Conservation (phyloP, 2,329 filamentous ascomycete genomes). For the Stemphylium vesicarium region DNA sequence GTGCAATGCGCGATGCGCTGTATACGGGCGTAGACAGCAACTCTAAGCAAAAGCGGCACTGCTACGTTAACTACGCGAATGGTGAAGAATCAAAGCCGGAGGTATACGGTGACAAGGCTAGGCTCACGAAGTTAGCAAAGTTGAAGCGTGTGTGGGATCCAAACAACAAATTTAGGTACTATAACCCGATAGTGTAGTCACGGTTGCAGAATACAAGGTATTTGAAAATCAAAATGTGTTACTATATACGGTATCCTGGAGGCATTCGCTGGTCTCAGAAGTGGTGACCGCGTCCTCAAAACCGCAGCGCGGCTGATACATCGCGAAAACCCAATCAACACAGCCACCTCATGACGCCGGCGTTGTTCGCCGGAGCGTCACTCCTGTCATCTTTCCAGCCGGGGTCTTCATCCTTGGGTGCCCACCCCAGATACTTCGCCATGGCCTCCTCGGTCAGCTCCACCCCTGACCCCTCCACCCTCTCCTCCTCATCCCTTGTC, state of each 20-base stretch:
- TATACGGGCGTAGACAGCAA: slow-evolving; percentile 14
- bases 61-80: slow-evolving; percentile 46
- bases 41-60: slow-evolving; percentile 19
- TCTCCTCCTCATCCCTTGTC: neutral
- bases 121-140: slow-evolving; percentile 30
- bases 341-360: slow-evolving; percentile 4
- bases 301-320: no score
- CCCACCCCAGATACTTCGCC: slow-evolving; percentile 1
- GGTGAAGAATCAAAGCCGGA: slow-evolving; percentile 35
- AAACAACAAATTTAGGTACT: slow-evolving; percentile 33
- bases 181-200: slow-evolving; percentile 27
- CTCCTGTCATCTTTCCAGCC: slow-evolving; percentile 6
- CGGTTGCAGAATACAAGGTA: no score
- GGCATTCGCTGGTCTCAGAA: no score
- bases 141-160: slow-evolving; percentile 44
- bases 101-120: slow-evolving; percentile 41
- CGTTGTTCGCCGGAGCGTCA: neutral
- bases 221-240: neutral
- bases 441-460: slow-evolving; percentile 16
- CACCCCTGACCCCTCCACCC: slow-evolving; percentile 3
- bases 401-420: slow-evolving; percentile 1
- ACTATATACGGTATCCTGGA: neutral
- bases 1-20: slow-evolving; percentile 18
- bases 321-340: neutral
- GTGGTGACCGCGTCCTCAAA: no score